Conservation (phyloP, 1,284 basidiomycete genomes). For the Moesziomyces sp. region DNA sequence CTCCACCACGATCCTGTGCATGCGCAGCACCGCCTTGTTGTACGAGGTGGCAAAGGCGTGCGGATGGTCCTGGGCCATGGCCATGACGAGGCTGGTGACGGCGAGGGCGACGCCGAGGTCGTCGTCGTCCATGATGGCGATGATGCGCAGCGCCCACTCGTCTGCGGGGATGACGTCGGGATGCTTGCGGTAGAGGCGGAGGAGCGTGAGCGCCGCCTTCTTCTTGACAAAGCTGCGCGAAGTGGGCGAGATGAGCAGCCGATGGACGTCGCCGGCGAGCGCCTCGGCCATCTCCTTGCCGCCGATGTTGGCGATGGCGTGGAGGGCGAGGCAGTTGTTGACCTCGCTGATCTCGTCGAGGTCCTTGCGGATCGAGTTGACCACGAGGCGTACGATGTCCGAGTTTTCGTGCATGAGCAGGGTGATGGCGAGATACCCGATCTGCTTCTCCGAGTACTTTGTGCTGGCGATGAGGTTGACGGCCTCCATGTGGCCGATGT, state of each 20-base stretch:
- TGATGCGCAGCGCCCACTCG: slow-evolving; percentile 95
- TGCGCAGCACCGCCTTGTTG: slow-evolving; percentile 89
- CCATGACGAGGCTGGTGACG: slow-evolving; percentile 91
- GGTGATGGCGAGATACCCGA: slow-evolving; percentile 97
- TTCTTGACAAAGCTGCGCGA: slow-evolving; percentile 96
- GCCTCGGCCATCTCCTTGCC: slow-evolving; percentile 98
- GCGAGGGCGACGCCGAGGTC: slow-evolving; percentile 92
- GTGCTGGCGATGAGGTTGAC: slow-evolving; percentile 94
- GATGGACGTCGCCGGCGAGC: slow-evolving; percentile 89
- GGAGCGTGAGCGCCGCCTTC: slow-evolving; percentile 93
- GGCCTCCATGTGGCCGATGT: slow-evolving; percentile 98
- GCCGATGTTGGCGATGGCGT: slow-evolving; percentile 98
- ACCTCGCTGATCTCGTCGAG: slow-evolving; percentile 93
- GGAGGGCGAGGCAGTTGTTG: slow-evolving; percentile 94
- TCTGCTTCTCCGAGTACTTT: slow-evolving; percentile 99
- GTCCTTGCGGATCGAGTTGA: slow-evolving; percentile 98
- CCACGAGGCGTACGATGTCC: slow-evolving; percentile 91
- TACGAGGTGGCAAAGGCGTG: slow-evolving; percentile 91
- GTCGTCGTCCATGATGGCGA: slow-evolving; percentile 91
- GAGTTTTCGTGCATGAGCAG: slow-evolving; percentile 98
- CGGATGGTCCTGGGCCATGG: slow-evolving; percentile 90
- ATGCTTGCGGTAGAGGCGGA: slow-evolving; percentile 94
- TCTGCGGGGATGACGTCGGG: slow-evolving; percentile 89
- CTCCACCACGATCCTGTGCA: slow-evolving; percentile 87
- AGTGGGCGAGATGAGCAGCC: slow-evolving; percentile 93